phyloP scores from a whole-genome alignment of 108 stramenopile genomes.

The Hondaea fermentalgiana region DNA sequence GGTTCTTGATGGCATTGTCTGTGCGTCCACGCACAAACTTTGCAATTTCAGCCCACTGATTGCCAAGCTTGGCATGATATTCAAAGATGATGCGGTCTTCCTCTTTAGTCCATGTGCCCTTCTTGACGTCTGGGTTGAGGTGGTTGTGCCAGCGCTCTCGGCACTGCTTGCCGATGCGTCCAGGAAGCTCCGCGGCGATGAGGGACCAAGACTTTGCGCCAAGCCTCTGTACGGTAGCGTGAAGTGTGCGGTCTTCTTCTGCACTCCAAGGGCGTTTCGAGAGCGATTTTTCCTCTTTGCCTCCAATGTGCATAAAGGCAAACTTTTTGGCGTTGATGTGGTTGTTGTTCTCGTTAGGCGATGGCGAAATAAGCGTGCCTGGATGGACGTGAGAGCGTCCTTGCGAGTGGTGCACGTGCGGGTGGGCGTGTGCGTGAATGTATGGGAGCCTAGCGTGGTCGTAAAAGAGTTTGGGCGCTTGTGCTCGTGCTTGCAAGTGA shows the following conservation, averaged over 20 bases:
- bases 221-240: conserved; percentile 34
- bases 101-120: conserved; percentile 48
- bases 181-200: conserved; percentile 44
- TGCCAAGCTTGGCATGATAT: conserved; percentile 38
- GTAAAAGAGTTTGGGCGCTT: background rate
- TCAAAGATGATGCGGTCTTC: conserved; percentile 39
- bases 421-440: background rate
- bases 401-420: background rate
- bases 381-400: background rate
- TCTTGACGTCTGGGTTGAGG: conserved; percentile 73
- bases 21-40: conserved; percentile 47
- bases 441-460: background rate
- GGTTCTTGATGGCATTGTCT: conserved; percentile 45
- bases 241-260: conserved; percentile 46
- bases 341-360: background rate
- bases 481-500: background rate
- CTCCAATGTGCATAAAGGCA: background rate
- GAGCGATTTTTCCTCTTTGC: conserved; percentile 23
- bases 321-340: background rate
- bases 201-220: conserved; percentile 50
- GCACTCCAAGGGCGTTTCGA: conserved; percentile 41
- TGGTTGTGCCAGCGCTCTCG: conserved; percentile 61
- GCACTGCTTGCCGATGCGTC: conserved; percentile 58
- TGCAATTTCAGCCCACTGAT: conserved; percentile 62
- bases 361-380: background rate